phyloP scores from a whole-genome alignment of 345 rosid genomes.

The Brassica cretica region DNA sequence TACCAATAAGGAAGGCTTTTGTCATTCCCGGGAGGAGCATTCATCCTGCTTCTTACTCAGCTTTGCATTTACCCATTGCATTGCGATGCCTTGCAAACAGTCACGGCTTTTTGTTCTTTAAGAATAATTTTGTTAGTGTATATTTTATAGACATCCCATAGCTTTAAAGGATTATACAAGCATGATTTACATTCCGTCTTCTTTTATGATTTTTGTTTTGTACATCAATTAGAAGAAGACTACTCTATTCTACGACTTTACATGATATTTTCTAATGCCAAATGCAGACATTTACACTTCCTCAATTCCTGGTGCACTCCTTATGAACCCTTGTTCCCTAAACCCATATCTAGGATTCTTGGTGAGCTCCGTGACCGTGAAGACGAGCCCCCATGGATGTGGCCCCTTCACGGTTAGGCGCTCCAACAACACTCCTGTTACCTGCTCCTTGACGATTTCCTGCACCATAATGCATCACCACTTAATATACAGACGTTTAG shows the following conservation, averaged over 20 bases:
- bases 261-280: neutral
- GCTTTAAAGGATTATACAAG: neutral
- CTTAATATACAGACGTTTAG: no score
- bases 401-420: constrained; percentile 90
- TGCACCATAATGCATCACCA: constrained; percentile 32
- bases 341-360: constrained; percentile 88
- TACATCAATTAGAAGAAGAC: neutral
- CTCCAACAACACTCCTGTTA: constrained; percentile 89
- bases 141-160: neutral
- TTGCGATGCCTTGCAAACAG: neutral
- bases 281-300: constrained; percentile 32
- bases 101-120: no score
- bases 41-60: neutral
- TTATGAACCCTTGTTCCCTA: constrained; percentile 73
- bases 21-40: neutral
- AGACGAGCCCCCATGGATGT: constrained; percentile 98
- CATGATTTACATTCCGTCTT: neutral
- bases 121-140: neutral
- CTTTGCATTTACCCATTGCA: neutral
- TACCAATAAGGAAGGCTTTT: neutral
- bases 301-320: constrained; percentile 89
- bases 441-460: constrained; percentile 92
- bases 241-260: neutral
- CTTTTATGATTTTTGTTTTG: neutral
- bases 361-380: constrained; percentile 94